Conservation (phyloP, 306 rosid species). For the Cucurbita pepo region DNA sequence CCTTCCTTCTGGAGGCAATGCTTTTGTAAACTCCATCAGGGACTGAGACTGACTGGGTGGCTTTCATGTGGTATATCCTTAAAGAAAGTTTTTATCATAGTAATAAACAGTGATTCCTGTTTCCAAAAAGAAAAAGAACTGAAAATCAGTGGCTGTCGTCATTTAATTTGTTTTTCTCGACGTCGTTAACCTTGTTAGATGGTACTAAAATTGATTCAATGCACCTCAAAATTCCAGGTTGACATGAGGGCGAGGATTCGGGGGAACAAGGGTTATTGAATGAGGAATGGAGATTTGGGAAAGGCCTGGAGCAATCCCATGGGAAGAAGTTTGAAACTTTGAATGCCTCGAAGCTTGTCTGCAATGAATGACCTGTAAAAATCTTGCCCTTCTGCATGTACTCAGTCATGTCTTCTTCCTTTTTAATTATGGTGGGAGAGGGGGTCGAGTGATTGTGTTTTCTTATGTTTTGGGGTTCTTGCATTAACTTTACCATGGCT, state of each 20-base stretch:
- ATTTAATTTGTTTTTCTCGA: neutral
- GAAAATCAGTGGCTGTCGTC: neutral
- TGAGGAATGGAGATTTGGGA: neutral
- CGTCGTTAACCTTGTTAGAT: neutral
- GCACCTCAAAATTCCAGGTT: constrained; percentile 25
- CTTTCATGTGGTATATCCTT: neutral
- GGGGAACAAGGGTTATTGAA: constrained; percentile 36
- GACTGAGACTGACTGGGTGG: neutral
- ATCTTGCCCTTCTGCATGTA: neutral
- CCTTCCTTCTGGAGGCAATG: neutral
- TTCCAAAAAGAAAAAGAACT: neutral
- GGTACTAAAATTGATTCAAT: neutral
- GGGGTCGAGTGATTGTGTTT: neutral
- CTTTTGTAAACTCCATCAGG: neutral
- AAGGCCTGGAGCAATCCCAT: neutral
- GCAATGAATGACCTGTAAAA: neutral
- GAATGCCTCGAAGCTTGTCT: neutral
- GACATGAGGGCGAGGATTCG: constrained; percentile 44
- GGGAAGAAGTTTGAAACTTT: neutral
- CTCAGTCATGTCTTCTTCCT: neutral
- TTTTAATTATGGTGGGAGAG: neutral
- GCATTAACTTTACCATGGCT: neutral
- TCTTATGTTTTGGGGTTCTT: neutral
- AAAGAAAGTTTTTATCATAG: neutral
- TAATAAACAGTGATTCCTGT: neutral